Evolutionary conservation across 2,329 filamentous ascomycete species (phyloP), one percentile per base, ranked within the genome.

Genomic region (Mycosphaerella sp.): DNA sequence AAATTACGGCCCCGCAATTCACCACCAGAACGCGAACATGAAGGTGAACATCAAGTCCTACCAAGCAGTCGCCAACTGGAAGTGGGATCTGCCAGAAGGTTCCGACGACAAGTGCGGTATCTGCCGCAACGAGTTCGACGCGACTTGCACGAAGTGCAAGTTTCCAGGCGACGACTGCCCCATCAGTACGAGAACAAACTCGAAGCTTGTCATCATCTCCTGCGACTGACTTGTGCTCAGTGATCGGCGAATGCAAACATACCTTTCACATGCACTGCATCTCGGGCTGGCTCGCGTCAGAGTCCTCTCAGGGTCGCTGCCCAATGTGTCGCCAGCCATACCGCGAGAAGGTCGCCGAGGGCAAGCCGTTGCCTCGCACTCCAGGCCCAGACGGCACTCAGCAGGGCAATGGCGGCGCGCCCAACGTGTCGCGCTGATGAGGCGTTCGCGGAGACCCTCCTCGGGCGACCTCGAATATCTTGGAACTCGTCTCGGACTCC

Each of bases 221-320:
- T 13, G 28, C 14, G 18, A 43, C 54, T 58, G 40, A 57, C 39
- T 4, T 14, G 28, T 49, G 14, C 34, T 37, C 62, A 96, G 91
- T 96, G 59, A 90, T 93, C 55, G 93, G 93, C 39, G 94, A 91
- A 75, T 98, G 93, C 72, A 91, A 89, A 4, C 93, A 98, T 70
- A 95, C 89, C 57, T 98, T 98, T 67, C 93, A 98, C 71, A 94
- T 95, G 87, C 93, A 98, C 71, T 98, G 93, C 71, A 93, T 98
- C 62, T 78, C 86, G 62, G 87, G 89, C 64, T 98, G 93, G 93
- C 89, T 98, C 62, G 88, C 93, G 65, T 90, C 96, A 68, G 93
- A 97, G 57, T 84, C 88, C 10, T 87, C 90, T 25, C 91, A 89
- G 63, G 91, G 91, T 17, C 86, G 96, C 58, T 98, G 93, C 68